Evolutionary conservation across 345 rosid species (phyloP), one percentile per base, ranked within the genome.

Genomic region (Sisymbrium irio): DNA sequence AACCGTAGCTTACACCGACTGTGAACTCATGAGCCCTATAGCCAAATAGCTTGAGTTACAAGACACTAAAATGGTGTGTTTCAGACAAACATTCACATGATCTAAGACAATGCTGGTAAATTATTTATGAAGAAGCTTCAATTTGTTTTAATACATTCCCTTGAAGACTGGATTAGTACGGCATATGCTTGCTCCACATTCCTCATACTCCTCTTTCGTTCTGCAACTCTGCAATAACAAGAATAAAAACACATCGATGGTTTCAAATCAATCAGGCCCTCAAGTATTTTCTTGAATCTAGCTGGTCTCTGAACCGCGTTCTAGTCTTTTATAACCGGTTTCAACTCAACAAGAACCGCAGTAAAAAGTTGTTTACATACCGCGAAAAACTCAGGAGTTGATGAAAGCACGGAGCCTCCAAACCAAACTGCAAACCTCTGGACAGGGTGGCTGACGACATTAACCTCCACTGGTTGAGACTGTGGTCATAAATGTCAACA

Each of bases 111-210:
- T 32, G 65, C 49, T 14, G 50, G 10, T 65, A 58, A 44, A 14
- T 54, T 45, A 39, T 66, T 45, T 41, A 42, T 6, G 42, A 62
- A 68, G 19, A 35, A 62, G 64, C 44, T 76, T 76, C 74, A 18
- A 0, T 25, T 67, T 40, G 9, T 7, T 30, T 85, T 78, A 96
- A 77, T 86, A 96, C 99, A 96, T 96, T 62, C 99, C 99, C 79
- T 96, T 96, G 84, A 96, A 96, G 57, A 92, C 94, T n/a, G 99
- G 98, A 84, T 96, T 96, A 58, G 99, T 85, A 18, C 99, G 99
- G 79, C 99, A 96, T 63, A 96, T 90, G 84, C 98, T 92, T 40
- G 99, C 97, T 76, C 99, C 99, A 62, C 83, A 86, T 81, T 96
- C 99, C 71, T 92, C 97, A 0, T 96, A 96, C 78, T 96, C 99